Conservation (phyloP, 441 rosid genomes). For the Erodium trifolium region DNA sequence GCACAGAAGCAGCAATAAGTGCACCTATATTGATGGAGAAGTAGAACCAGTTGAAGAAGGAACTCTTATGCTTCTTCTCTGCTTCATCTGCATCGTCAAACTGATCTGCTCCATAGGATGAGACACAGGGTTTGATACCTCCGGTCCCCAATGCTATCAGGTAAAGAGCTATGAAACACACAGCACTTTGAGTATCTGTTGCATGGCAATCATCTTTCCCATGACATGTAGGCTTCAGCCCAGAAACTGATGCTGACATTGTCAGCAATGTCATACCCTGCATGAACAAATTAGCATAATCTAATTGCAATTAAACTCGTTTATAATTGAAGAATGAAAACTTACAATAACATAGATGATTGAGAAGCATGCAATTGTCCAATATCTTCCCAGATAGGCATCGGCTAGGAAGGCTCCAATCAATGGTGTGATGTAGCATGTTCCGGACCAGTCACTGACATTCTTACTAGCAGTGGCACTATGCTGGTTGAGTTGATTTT, state of each 20-base stretch:
- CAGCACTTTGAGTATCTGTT: constrained; percentile 37
- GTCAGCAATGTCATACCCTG: constrained; percentile 90
- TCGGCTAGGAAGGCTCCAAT: constrained; percentile 93
- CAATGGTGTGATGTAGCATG: constrained; percentile 77
- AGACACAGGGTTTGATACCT: constrained; percentile 91
- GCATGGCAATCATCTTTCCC: constrained; percentile 46
- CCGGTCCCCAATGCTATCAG: constrained; percentile 94
- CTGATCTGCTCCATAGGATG: constrained; percentile 94
- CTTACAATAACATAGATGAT: constrained; percentile 66
- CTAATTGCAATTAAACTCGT: not conserved
- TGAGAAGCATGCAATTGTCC: constrained; percentile 74
- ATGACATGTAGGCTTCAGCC: constrained; percentile 55
- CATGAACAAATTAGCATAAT: not conserved
- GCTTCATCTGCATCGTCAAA: constrained; percentile 70
- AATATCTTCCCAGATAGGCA: constrained; percentile 79
- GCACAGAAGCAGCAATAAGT: constrained; percentile 68
- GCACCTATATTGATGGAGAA: constrained; percentile 83
- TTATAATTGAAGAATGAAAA: constrained; percentile 8
- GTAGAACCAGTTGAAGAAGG: constrained; percentile 47
- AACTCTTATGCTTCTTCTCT: constrained; percentile 53
- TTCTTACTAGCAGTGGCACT: constrained; percentile 70
- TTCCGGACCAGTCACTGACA: constrained; percentile 89
- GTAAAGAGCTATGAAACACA: constrained; percentile 60
- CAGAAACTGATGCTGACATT: constrained; percentile 61
- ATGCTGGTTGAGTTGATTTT: constrained; percentile 52